phyloP scores from a whole-genome alignment of 1,284 basidiomycete species.

The Singerocomus rubriflavus region DNA sequence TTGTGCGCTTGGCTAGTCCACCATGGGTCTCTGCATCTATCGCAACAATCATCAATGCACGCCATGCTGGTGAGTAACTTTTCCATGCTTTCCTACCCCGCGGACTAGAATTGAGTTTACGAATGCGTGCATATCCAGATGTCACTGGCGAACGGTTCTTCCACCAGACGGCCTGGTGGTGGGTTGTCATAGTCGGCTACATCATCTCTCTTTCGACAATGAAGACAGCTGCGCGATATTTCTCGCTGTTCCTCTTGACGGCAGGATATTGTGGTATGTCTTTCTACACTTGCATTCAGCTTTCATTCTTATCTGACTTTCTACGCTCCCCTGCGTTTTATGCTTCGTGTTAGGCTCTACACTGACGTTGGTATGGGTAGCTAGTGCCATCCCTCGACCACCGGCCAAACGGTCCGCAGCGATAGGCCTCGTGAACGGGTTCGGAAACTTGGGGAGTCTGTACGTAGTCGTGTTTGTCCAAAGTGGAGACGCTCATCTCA shows the following conservation, averaged over 20 bases:
- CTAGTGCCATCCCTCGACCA: conserved; percentile 60
- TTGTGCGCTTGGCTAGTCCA: conserved; percentile 17
- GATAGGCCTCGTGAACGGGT: conserved; percentile 37
- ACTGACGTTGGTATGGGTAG: conserved; percentile 61
- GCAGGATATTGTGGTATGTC: conserved; percentile 49
- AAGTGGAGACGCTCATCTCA: not conserved
- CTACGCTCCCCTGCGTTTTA: no score
- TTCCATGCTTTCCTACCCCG: no score
- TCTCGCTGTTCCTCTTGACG: conserved; percentile 58
- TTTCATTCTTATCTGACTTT: no score
- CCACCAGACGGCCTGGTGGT: conserved; percentile 60
- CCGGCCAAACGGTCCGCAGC: conserved; percentile 56
- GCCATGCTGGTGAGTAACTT: no score
- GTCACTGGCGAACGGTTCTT: conserved; percentile 65
- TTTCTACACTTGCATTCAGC: no score
- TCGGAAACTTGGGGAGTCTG: conserved; percentile 33
- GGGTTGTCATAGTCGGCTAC: conserved; percentile 58
- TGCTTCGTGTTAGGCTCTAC: conserved; percentile 41
- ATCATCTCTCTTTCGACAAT: conserved; percentile 59
- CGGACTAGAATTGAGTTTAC: conserved; percentile 7
- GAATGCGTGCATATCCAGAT: conserved; percentile 35
- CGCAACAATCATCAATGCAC: conserved; percentile 37
- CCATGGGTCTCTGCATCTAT: conserved; percentile 61
- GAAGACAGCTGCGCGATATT: conserved; percentile 52
- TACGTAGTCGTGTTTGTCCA: conserved; percentile 29